phyloP scores from a whole-genome alignment of 1,139 yeast genomes.

The Taphrina betulina region DNA sequence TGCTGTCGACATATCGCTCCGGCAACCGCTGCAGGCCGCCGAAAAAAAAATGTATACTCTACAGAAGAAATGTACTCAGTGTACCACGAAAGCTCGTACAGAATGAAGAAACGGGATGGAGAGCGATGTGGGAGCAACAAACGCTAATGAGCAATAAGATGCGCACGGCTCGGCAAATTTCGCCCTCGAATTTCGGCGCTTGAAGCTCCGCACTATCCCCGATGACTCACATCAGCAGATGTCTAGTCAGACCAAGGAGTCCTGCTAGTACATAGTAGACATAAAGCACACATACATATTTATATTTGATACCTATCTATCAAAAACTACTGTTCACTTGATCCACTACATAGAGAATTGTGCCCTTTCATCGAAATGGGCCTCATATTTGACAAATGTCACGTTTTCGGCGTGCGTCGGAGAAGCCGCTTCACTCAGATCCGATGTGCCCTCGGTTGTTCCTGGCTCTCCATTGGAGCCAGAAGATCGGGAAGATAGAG shows the following conservation, averaged over 20 bases:
- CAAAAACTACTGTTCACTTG: neutral
- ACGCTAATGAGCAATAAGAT: neutral
- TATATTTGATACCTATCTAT: neutral
- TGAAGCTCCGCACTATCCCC: too few species aligned
- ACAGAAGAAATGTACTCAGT: too few species aligned
- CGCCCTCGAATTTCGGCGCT: neutral
- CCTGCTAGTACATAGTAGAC: too few species aligned
- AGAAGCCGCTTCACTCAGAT: neutral
- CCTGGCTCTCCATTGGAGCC: conserved; percentile 5
- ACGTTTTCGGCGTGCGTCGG: neutral
- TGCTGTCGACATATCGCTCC: neutral
- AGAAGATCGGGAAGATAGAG: neutral
- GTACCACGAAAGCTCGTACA: too few species aligned
- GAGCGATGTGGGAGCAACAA: neutral
- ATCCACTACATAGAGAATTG: neutral
- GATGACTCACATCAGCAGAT: too few species aligned
- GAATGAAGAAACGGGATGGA: too few species aligned
- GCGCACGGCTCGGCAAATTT: neutral
- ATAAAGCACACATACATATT: neutral
- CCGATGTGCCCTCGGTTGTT: neutral
- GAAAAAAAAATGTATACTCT: too few species aligned
- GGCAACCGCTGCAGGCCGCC: too few species aligned
- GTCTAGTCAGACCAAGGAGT: too few species aligned
- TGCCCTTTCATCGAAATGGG: neutral
- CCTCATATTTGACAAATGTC: neutral